These are phyloP conservation scores for Laguncularia racemosa DNA, from an alignment of 345 rosid genomes.

Conservation along the genomic window DNA sequence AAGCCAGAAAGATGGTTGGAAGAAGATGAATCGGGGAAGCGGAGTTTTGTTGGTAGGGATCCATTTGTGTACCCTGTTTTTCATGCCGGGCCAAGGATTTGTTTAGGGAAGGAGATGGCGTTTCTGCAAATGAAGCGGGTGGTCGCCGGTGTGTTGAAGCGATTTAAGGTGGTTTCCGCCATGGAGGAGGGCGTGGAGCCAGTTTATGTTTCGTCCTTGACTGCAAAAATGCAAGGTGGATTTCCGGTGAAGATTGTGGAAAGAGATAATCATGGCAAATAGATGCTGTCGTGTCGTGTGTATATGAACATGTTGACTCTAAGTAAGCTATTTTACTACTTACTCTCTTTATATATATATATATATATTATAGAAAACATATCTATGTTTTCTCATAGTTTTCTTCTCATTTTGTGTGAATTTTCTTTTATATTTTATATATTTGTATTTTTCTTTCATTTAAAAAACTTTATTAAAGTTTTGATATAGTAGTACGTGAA, in stretches of 20 bases:
- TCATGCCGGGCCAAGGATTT: constrained; percentile 41
- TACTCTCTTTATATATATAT: too few species aligned
- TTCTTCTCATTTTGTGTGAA: too few species aligned
- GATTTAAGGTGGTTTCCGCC: constrained; percentile 43
- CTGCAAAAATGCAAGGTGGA: constrained; percentile 53
- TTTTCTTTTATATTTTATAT: too few species aligned
- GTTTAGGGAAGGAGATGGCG: constrained; percentile 41
- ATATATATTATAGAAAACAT: too few species aligned
- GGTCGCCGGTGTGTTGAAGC: constrained; percentile 26
- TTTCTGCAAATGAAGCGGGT: constrained; percentile 39
- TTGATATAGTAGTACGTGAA: too few species aligned
- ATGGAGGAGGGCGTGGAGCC: constrained; percentile 16
- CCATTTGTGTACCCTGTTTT: constrained; percentile 29
- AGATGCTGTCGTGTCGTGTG: too few species aligned
- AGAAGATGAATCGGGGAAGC: constrained; percentile 15
- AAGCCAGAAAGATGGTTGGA: constrained; percentile 38
- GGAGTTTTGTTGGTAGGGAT: constrained; percentile 30
- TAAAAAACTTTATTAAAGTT: too few species aligned
- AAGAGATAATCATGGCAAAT: constrained; percentile 17
- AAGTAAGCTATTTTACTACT: too few species aligned
- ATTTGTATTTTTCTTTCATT: too few species aligned
- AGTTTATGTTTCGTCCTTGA: constrained; percentile 8
- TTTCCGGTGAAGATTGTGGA: constrained; percentile 35
- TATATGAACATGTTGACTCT: too few species aligned
- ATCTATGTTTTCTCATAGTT: too few species aligned